A percentile compares a stretch with the other conserved stretches of the same genome.
These are phyloP conservation scores for Acrodontium crateriforme DNA, from an alignment of 2,329 filamentous ascomycete species.

Conservation along the genomic window DNA sequence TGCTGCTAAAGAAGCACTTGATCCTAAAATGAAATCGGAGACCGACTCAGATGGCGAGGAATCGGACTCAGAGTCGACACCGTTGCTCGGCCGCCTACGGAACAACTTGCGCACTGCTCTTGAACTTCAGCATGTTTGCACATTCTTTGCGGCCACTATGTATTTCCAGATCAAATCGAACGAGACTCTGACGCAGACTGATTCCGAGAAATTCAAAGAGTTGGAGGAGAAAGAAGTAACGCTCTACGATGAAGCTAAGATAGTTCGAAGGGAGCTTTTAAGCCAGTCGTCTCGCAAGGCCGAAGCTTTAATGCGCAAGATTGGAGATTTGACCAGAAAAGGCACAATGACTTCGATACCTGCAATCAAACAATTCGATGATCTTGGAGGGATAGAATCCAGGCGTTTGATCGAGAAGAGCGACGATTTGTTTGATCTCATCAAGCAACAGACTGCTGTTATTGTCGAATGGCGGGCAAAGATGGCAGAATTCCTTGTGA, in stretches of 20 bases:
- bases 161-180: slow-evolving; percentile 73
- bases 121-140: slow-evolving; percentile 66
- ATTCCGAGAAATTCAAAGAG: slow-evolving; percentile 50
- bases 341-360: slow-evolving; percentile 42
- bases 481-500: slow-evolving; percentile 56
- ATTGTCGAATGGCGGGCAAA: slow-evolving; percentile 63
- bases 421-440: slow-evolving; percentile 46
- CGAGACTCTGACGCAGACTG: slow-evolving; percentile 46
- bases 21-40: slow-evolving; percentile 5
- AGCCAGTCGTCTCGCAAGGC: slow-evolving; percentile 43
- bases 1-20: slow-evolving; percentile 27
- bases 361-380: slow-evolving; percentile 34
- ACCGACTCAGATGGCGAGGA: slow-evolving; percentile 25
- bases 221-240: slow-evolving; percentile 58
- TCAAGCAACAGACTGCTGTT: slow-evolving; percentile 59
- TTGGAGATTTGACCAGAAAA: slow-evolving; percentile 31
- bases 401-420: slow-evolving; percentile 51
- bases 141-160: slow-evolving; percentile 74
- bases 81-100: slow-evolving; percentile 25
- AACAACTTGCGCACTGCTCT: slow-evolving; percentile 58
- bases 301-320: slow-evolving; percentile 47
- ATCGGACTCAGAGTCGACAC: slow-evolving; percentile 12
- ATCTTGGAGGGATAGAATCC: slow-evolving; percentile 58
- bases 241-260: slow-evolving; percentile 66
- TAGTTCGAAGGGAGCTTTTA: slow-evolving; percentile 66